These are phyloP conservation scores for Puccinia hordei DNA, from an alignment of 1,284 basidiomycete species.

Conservation along the genomic window DNA sequence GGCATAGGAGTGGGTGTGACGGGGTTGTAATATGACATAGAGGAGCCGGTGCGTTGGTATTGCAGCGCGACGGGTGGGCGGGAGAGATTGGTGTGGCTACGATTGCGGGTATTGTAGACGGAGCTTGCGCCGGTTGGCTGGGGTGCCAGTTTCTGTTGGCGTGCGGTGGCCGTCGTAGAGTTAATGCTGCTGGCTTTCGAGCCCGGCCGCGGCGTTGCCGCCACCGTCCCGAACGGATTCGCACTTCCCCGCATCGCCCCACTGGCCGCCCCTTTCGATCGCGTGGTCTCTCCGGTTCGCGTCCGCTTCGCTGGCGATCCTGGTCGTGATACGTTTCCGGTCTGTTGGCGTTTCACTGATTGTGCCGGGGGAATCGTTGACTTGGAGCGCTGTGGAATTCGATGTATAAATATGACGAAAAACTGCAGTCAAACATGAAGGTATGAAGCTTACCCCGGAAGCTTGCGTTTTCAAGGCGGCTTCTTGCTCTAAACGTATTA, in stretches of 20 bases:
- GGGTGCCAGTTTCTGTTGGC: slow-evolving; percentile 2
- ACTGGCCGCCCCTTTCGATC: slow-evolving; percentile 22
- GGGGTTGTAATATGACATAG: slow-evolving; percentile 47
- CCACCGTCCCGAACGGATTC: slow-evolving; percentile 31
- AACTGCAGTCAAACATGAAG: background rate
- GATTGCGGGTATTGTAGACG: slow-evolving; percentile 25
- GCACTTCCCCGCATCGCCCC: slow-evolving; percentile 35
- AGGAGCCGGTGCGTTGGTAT: slow-evolving; percentile 43
- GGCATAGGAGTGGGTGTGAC: slow-evolving; percentile 32
- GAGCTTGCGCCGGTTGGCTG: slow-evolving; percentile 11
- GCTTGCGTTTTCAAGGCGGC: slow-evolving; percentile 68
- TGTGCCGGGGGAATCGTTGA: slow-evolving; percentile 17
- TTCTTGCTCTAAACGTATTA: slow-evolving; percentile 68
- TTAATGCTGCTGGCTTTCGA: slow-evolving; percentile 18
- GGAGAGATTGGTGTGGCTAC: background rate
- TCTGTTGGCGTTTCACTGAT: slow-evolving; percentile 41
- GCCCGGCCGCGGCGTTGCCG: slow-evolving; percentile 6
- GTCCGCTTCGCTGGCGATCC: slow-evolving; percentile 43
- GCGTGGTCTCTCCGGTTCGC: slow-evolving; percentile 6
- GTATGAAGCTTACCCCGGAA: background rate
- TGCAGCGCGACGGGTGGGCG: background rate
- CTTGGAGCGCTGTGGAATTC: slow-evolving; percentile 10
- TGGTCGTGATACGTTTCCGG: slow-evolving; percentile 23
- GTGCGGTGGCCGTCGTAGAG: background rate
- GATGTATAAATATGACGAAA: background rate